Evolutionary conservation across 2,329 filamentous ascomycete species (phyloP), one percentile per base, ranked within the genome.

Genomic region (Pseudogymnoascus sp.): DNA sequence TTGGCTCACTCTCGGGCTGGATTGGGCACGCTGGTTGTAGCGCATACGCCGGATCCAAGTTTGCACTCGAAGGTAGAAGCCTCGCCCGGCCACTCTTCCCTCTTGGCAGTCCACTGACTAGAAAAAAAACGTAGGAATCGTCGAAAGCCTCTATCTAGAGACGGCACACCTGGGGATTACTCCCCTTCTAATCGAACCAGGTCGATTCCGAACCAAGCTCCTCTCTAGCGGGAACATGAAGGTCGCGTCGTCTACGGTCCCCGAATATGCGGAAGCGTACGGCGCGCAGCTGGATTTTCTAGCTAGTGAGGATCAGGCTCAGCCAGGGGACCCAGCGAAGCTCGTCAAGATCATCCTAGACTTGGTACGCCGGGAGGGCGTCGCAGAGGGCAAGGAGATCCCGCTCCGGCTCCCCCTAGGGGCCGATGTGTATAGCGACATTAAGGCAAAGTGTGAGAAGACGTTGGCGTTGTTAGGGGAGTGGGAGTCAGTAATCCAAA

Each of bases 121-220:
- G 17, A 6, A 24, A n/a, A 44, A 13, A n/a, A 44, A 13, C 15
- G 0, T 29, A 65, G 66, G 61, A 4, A 24, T 62, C 1, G 63
- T 65, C 0, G 64, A 65, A 24, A 57, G 60, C 41, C 60, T 68
- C 6, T 35, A 62, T 24, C 33, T 41, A 15, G 67, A 68, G 47
- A 60, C 61, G 5, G 33, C 29, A 2, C 61, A 58, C 1, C 59
- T 68, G 1, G 63, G 63, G 0, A 66, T 69, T 31, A 40, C 61
- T 8, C 61, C 60, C 2, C 29, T 64, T 4, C 50, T 68, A 10
- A 71, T 82, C 17, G 79, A 82, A 66, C 79, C 78, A 0, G 80
- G 80, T 1, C 76, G 74, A 39, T 82, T 81, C 64, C 73, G 79
- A 2, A 82, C 79, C 9, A 75, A 76, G n/a, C 77, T 81, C 60